phyloP scores from a whole-genome alignment of 139 green algal genomes.

The Chlamydomonas eustigma region DNA sequence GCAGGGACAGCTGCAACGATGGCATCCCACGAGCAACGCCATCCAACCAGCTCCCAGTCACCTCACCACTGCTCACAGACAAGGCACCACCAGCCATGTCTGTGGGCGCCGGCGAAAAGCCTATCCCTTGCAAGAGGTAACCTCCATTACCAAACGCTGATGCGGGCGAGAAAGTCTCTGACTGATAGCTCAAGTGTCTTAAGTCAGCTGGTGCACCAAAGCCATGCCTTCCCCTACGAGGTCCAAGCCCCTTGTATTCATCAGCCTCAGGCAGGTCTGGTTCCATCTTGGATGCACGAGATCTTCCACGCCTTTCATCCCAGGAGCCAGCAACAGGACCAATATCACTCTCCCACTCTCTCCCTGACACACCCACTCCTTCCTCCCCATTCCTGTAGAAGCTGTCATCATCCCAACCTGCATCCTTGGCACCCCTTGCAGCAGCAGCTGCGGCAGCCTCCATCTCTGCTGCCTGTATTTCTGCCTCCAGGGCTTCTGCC shows the following conservation, averaged over 20 bases:
- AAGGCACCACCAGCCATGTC: not conserved
- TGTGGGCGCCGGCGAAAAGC: not conserved
- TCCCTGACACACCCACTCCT: not conserved
- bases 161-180: too few species aligned
- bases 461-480: constrained; percentile 6
- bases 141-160: too few species aligned
- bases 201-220: not conserved
- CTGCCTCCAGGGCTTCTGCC: constrained; percentile 17
- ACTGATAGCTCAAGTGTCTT: too few species aligned
- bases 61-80: not conserved
- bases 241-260: not conserved
- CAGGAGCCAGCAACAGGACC: too few species aligned
- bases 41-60: not conserved
- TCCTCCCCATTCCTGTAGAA: not conserved
- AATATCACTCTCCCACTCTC: not conserved
- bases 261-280: too few species aligned
- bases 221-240: not conserved
- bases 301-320: too few species aligned
- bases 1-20: not conserved
- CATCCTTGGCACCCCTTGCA: not conserved
- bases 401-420: not conserved
- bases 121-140: too few species aligned
- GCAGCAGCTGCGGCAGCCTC: constrained; percentile 10
- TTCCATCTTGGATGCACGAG: too few species aligned
- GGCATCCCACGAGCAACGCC: not conserved